phyloP scores from a whole-genome alignment of 1,139 yeast genomes.

The Hansenula lynferdii region DNA sequence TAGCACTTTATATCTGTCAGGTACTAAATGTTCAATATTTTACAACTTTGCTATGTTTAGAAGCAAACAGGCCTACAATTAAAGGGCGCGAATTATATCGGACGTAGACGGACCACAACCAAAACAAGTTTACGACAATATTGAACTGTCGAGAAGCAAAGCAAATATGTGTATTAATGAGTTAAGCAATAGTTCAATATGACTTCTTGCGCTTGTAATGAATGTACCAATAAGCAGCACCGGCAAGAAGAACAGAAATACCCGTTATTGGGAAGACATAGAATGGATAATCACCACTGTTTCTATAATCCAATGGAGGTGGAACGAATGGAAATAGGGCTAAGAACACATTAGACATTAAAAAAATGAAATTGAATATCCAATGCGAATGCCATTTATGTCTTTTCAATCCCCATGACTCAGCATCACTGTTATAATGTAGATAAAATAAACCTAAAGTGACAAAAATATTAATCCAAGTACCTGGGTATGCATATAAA shows the following conservation, averaged over 20 bases:
- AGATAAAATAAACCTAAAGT: slow-evolving; percentile 39
- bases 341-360: slow-evolving; percentile 45
- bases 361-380: slow-evolving; percentile 31
- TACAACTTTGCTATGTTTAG: too few relatives aligned
- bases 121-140: too few relatives aligned
- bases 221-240: slow-evolving; percentile 37
- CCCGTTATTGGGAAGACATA: slow-evolving; percentile 57
- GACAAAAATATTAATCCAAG: slow-evolving; percentile 43
- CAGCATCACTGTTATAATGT: slow-evolving; percentile 28
- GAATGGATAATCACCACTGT: slow-evolving; percentile 38
- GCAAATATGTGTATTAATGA: too few relatives aligned
- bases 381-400: slow-evolving; percentile 20
- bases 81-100: too few relatives aligned
- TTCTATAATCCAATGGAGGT: slow-evolving; percentile 30
- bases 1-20: too few relatives aligned
- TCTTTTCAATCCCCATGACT: slow-evolving; percentile 28
- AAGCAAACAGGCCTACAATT: too few relatives aligned
- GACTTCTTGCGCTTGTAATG: background rate
- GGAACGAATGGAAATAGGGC: slow-evolving; percentile 56
- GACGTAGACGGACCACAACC: too few relatives aligned
- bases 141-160: too few relatives aligned
- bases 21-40: too few relatives aligned
- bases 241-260: slow-evolving; percentile 39
- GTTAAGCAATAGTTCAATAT: too few relatives aligned
- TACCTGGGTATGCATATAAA: slow-evolving; percentile 46